These are phyloP conservation scores for Hortaea sp. DNA, from an alignment of 2,329 filamentous ascomycete species.

Conservation along the genomic window DNA sequence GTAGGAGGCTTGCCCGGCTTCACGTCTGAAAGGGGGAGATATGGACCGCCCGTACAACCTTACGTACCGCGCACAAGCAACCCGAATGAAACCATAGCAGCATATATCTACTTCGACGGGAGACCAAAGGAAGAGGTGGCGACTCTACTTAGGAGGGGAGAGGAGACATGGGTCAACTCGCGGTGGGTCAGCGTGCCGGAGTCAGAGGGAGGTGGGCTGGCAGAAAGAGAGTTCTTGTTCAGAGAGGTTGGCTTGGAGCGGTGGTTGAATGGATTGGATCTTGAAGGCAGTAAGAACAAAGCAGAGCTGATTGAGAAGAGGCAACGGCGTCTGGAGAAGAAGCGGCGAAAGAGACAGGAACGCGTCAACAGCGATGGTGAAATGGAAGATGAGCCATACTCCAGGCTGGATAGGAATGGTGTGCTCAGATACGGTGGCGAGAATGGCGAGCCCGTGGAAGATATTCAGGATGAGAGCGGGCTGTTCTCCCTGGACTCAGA, in stretches of 20 bases:
- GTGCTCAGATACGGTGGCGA: slow-evolving; percentile 76
- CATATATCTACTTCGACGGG: slow-evolving; percentile 98
- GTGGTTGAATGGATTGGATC: slow-evolving; percentile 91
- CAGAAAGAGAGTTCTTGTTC: slow-evolving; percentile 94
- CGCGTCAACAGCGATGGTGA: slow-evolving; percentile 42
- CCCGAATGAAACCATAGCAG: slow-evolving; percentile 92
- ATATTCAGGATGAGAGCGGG: slow-evolving; percentile 56
- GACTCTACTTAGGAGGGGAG: slow-evolving; percentile 78
- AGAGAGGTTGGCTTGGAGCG: slow-evolving; percentile 91
- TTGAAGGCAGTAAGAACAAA: slow-evolving; percentile 72
- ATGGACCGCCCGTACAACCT: slow-evolving; percentile 55
- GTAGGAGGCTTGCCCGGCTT: slow-evolving; percentile 60
- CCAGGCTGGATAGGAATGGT: slow-evolving; percentile 31
- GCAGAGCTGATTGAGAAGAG: slow-evolving; percentile 65
- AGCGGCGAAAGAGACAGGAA: slow-evolving; percentile 57
- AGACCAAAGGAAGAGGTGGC: slow-evolving; percentile 93
- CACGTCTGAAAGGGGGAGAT: slow-evolving; percentile 42
- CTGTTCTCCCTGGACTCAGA: slow-evolving; percentile 56
- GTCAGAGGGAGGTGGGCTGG: slow-evolving; percentile 82
- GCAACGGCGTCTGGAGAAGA: slow-evolving; percentile 58
- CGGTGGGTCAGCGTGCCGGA: slow-evolving; percentile 93
- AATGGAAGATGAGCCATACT: slow-evolving; percentile 23
- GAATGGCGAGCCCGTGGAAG: slow-evolving; percentile 63
- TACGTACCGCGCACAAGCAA: slow-evolving; percentile 90
- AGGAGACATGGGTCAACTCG: slow-evolving; percentile 98